Evolutionary conservation across 768 basidiomycete genomes (phyloP).

Genomic region (Trametes maxima): DNA sequence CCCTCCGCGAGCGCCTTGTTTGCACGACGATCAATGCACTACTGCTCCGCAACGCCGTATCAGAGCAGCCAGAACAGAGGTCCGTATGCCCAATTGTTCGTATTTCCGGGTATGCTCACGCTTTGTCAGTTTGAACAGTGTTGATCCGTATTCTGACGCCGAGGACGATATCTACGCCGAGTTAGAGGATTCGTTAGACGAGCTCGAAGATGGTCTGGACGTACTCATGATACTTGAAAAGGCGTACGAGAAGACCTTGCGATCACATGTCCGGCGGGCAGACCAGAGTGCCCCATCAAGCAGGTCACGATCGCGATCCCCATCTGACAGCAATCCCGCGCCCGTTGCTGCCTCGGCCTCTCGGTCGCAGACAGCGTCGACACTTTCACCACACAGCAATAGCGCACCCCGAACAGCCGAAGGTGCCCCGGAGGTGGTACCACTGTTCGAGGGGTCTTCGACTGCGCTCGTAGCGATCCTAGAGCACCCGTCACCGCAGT

Average conservation of each 20-base stretch:
- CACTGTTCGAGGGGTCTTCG: conserved; percentile 60
- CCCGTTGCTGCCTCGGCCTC: not conserved
- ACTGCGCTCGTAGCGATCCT: conserved; percentile 70
- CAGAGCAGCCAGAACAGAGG: conserved; percentile 7
- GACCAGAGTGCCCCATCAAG: conserved; percentile 16
- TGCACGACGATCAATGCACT: conserved; percentile 85
- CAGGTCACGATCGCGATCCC: conserved; percentile 19
- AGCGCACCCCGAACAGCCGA: conserved; percentile 32
- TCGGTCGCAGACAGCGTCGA: not conserved
- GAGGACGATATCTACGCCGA: conserved; percentile 47
- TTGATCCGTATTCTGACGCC: conserved; percentile 23
- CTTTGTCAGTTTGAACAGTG: not conserved
- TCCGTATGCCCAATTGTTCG: not conserved
- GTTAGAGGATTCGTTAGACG: conserved; percentile 52
- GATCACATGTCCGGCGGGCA: conserved; percentile 50
- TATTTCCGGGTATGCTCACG: not conserved
- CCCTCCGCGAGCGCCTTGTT: conserved; percentile 58
- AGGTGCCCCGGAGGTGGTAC: conserved; percentile 32
- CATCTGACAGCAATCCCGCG: not conserved
- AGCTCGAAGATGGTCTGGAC: conserved; percentile 70
- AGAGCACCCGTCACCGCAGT: conserved; percentile 41
- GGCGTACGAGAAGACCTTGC: conserved; percentile 67
- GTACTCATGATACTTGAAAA: conserved; percentile 68
- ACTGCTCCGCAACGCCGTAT: conserved; percentile 51
- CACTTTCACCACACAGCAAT: not conserved